Percentiles rank a stretch among this genome's conserved stretches.
phyloP scores from a whole-genome alignment of 83 land plant genomes.

The Isoetes engelmannii region DNA sequence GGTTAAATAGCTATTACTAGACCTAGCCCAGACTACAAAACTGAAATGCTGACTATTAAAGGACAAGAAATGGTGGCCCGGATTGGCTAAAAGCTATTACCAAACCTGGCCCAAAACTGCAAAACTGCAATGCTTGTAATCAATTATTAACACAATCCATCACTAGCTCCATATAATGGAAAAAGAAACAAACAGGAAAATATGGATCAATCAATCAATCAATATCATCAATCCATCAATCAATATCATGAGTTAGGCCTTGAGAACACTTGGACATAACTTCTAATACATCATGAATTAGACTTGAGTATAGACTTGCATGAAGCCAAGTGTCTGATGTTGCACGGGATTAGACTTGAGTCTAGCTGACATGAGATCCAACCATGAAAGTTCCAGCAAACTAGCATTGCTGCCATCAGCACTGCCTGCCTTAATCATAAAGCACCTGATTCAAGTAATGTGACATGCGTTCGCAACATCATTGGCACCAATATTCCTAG shows the following conservation, averaged over 20 bases:
- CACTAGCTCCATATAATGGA: too few species aligned
- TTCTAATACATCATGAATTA: not conserved
- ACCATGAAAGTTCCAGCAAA: conserved; percentile 86
- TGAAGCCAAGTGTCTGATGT: conserved; percentile 98
- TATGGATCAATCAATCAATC: not conserved
- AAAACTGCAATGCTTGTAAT: too few species aligned
- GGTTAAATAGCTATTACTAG: too few species aligned
- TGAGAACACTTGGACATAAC: not conserved
- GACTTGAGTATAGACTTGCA: conserved; percentile 28
- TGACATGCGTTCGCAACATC: conserved; percentile 99
- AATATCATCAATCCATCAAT: not conserved
- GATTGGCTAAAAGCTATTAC: too few species aligned
- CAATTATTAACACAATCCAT: not conserved
- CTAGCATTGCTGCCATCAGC: conserved; percentile 68
- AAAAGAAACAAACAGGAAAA: not conserved
- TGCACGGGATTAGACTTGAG: conserved; percentile 79
- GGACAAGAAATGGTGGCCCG: too few species aligned
- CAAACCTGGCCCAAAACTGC: too few species aligned
- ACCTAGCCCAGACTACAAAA: too few species aligned
- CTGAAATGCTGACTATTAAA: too few species aligned
- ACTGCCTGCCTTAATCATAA: conserved; percentile 81
- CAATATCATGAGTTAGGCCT: not conserved
- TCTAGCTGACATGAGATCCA: conserved; percentile 88
- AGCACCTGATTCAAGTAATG: conserved; percentile 94
- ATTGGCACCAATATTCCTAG: conserved; percentile 98